phyloP scores from a whole-genome alignment of 2,329 filamentous ascomycete genomes.

The Bisporella sp. region DNA sequence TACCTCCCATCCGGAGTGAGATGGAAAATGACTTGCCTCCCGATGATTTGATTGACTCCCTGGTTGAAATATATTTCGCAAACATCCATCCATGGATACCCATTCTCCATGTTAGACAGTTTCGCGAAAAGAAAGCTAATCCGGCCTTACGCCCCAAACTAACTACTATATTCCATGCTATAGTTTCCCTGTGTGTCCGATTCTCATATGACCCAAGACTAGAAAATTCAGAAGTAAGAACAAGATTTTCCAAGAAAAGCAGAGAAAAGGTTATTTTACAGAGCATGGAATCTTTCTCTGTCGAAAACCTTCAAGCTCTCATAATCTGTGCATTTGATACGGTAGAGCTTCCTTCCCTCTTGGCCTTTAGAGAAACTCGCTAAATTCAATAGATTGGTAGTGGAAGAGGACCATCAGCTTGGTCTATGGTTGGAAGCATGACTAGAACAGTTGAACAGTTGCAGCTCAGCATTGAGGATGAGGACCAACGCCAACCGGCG shows the following conservation, averaged over 20 bases:
- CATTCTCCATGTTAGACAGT: constrained; percentile 25
- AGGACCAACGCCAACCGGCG: constrained; percentile 14
- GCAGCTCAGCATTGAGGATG: constrained; percentile 27
- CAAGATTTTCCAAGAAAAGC: constrained; percentile 14
- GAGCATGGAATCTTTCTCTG: constrained; percentile 28
- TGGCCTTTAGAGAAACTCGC: not conserved
- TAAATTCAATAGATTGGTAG: constrained; percentile 22
- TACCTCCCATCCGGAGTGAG: too few relatives aligned
- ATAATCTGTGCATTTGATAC: constrained; percentile 30
- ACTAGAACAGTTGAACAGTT: constrained; percentile 29
- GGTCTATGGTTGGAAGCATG: constrained; percentile 30
- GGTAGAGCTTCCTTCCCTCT: constrained; percentile 5
- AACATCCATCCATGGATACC: constrained; percentile 30
- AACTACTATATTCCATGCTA: constrained; percentile 21
- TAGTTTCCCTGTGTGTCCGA: constrained; percentile 19
- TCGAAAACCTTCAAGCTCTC: constrained; percentile 29
- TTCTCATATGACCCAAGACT: constrained; percentile 14
- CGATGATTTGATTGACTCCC: constrained; percentile 17
- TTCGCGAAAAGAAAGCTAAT: constrained; percentile 21
- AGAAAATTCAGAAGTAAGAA: constrained; percentile 9
- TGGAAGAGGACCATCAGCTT: constrained; percentile 28
- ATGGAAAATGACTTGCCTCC: constrained; percentile 5
- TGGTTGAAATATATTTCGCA: constrained; percentile 27
- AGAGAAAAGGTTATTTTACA: constrained; percentile 23
- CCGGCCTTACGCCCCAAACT: constrained; percentile 11